Evolutionary conservation across 352 stramenopile species (phyloP), one percentile per base, ranked within the genome.

Genomic region (Nothophytophthora sp.): DNA sequence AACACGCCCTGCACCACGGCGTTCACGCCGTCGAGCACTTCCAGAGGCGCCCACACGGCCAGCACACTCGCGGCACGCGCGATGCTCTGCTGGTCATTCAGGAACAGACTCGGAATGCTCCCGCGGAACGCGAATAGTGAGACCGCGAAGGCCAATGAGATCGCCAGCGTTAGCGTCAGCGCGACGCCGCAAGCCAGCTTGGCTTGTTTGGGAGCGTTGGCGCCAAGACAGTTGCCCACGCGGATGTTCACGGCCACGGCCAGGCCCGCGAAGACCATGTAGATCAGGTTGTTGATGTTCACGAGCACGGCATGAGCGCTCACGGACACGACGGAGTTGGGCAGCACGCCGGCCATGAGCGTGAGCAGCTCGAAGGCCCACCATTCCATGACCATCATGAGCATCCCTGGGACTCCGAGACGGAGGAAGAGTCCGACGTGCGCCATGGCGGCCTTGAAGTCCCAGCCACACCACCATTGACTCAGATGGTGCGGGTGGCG

Each of bases 301-400:
- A 90, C 72, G 23, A 89, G 66, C 32, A 93, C 71, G 0, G 74
- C 70, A 45, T 93, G 85, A 5, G 73, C 78, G 24, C 83, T 90
- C 20, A 93, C 74, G 4, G 68, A 58, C 23, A 91, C 67, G 8
- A 94, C 72, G 0, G 65, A 64, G 28, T 83, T 53, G 0, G 76
- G 76, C 0, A 93, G 65, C 0, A 91, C 35, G 1, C 84, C 84
- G 1, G 81, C 82, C 41, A 95, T 68, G 15, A 93, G 51, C 6
- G 76, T 76, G 13, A 95, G 47, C n/a, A 81, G 51, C 59, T 91
- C 83, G 50, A 88, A 95, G 11, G 84, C 80, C 60, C 68, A 82
- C 85, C 82, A 95, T 42, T 88, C 72, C 48, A 93, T 82, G 28
- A 65, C 64, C 27, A 92, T 49, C 66, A 92, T 81, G 8, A 89